Conservation (phyloP, 1,284 basidiomycete species). For the Ganoderma leucocontextum region DNA sequence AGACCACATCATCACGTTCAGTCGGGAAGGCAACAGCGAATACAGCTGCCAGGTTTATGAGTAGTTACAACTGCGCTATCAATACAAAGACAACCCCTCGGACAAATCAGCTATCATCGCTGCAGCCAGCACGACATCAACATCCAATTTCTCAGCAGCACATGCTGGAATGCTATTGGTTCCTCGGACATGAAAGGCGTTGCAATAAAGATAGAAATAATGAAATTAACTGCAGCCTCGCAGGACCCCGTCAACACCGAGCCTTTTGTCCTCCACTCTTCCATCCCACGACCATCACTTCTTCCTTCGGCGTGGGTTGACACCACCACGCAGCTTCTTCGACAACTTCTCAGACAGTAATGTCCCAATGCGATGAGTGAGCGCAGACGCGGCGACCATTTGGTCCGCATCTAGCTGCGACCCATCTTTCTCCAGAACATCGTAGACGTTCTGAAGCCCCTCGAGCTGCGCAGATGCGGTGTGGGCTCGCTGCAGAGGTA, state of each 20-base stretch:
- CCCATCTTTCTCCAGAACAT: constrained; percentile 27
- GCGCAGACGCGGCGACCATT: constrained; percentile 27
- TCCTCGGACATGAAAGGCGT: background rate
- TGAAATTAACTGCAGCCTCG: background rate
- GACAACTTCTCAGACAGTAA: constrained; percentile 29
- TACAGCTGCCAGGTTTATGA: constrained; percentile 55
- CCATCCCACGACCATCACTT: background rate
- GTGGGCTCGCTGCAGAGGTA: constrained; percentile 24
- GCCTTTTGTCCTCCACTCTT: background rate
- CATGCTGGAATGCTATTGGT: background rate
- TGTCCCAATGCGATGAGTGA: constrained; percentile 27
- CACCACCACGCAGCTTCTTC: constrained; percentile 14
- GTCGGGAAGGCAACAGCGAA: constrained; percentile 61
- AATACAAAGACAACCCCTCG: too few species aligned
- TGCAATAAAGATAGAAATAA: background rate
- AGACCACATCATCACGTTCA: constrained; percentile 70
- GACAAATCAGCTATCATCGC: background rate
- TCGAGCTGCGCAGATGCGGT: constrained; percentile 27
- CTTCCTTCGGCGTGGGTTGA: too few species aligned
- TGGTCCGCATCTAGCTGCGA: constrained; percentile 33
- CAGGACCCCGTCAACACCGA: background rate
- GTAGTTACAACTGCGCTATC: constrained; percentile 8
- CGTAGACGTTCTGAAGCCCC: constrained; percentile 28
- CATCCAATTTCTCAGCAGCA: background rate
- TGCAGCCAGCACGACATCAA: background rate